A percentile compares a stretch with the other conserved stretches of the same genome.
These are phyloP conservation scores for Fusarium albosuccineum DNA, from an alignment of 2,329 filamentous ascomycete species.

Conservation along the genomic window DNA sequence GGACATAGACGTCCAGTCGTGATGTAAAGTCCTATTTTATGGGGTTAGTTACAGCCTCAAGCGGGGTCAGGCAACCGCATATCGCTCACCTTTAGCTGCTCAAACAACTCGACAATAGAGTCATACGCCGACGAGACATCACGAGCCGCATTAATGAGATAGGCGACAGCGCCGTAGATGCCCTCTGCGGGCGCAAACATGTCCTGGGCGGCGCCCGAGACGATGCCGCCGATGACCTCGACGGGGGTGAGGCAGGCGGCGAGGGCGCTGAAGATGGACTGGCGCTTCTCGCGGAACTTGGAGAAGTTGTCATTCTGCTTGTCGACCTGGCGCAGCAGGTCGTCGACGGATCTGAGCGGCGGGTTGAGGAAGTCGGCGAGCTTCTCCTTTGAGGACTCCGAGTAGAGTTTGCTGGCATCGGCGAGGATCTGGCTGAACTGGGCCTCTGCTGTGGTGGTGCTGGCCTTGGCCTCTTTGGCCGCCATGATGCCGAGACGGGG, in stretches of 20 bases:
- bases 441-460: constrained; percentile 18
- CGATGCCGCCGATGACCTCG: constrained; percentile 55
- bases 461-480: constrained; percentile 26
- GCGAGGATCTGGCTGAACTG: constrained; percentile 50
- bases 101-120: constrained; percentile 59
- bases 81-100: constrained; percentile 52
- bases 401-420: constrained; percentile 52
- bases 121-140: constrained; percentile 61
- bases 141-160: constrained; percentile 59
- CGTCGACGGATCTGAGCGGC: constrained; percentile 50
- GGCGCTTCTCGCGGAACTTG: constrained; percentile 53
- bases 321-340: constrained; percentile 50
- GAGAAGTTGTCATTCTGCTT: constrained; percentile 53
- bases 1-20: constrained; percentile 57
- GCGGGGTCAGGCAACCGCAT: constrained; percentile 28
- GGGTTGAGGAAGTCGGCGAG: constrained; percentile 52
- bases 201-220: constrained; percentile 53
- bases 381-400: constrained; percentile 45
- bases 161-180: constrained; percentile 59
- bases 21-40: constrained; percentile 55
- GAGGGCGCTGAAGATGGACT: constrained; percentile 52
- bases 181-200: constrained; percentile 57
- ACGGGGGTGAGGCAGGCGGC: constrained; percentile 52
- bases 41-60: constrained; percentile 6
- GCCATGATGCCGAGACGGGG: constrained; percentile 33